Evolutionary conservation across 129 eudicot species (phyloP).

Genomic region (Saussurea involucrata): DNA sequence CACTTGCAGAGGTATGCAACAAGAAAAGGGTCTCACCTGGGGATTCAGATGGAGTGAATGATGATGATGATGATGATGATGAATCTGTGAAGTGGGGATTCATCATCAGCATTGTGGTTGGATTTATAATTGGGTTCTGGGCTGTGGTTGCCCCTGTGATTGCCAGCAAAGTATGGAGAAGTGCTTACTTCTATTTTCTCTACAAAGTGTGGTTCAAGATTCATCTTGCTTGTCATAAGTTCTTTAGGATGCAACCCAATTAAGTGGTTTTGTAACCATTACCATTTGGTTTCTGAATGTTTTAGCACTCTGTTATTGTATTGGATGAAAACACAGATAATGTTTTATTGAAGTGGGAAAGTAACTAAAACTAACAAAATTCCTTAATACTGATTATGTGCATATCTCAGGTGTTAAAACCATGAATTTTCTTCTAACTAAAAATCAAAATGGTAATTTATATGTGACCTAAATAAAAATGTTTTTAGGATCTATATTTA

Average conservation of each 20-base stretch:
- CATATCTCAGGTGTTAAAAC: no score
- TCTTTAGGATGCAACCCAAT: background rate
- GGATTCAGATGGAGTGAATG: background rate
- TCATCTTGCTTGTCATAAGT: background rate
- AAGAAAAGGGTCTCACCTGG: background rate
- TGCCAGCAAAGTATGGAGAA: slow-evolving; percentile 22
- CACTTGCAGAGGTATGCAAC: slow-evolving; percentile 7
- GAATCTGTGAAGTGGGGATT: slow-evolving; percentile 20
- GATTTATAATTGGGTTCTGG: slow-evolving; percentile 35
- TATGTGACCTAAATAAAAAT: no score
- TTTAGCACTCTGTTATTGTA: no score
- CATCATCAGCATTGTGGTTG: slow-evolving; percentile 21
- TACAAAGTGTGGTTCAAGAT: slow-evolving; percentile 13
- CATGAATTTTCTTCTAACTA: no score
- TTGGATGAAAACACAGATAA: no score
- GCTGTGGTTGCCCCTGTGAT: slow-evolving; percentile 17
- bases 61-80: no score
- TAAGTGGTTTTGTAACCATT: background rate
- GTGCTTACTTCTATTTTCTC: slow-evolving; percentile 11
- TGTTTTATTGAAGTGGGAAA: no score
- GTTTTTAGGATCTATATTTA: no score
- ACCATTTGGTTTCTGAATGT: background rate
- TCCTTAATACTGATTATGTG: no score
- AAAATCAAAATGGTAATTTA: no score
- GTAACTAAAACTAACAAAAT: no score